Conservation (phyloP, 768 basidiomycete genomes). For the Termitomyces sp. region DNA sequence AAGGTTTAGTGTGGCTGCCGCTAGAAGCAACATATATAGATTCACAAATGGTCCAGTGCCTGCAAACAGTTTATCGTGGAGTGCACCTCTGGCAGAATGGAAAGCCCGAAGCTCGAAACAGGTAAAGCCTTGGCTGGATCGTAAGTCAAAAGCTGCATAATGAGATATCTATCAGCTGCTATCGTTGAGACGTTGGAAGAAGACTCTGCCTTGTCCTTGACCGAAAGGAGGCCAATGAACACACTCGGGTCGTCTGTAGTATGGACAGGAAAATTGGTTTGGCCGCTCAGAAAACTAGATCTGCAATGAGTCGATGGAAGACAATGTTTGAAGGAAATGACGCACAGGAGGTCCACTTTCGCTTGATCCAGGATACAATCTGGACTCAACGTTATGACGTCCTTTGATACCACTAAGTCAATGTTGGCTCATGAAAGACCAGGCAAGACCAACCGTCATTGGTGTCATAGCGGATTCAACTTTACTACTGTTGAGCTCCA, state of each 20-base stretch:
- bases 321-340: background rate
- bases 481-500: conserved; percentile 74
- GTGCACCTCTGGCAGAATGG: conserved; percentile 83
- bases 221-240: background rate
- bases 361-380: conserved; percentile 20
- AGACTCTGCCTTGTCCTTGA: background rate
- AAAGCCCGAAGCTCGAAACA: conserved; percentile 70
- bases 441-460: conserved; percentile 44
- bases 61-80: conserved; percentile 93
- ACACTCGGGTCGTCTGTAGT: background rate
- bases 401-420: conserved; percentile 38
- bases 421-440: background rate
- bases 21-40: background rate
- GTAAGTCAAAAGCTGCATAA: conserved; percentile 70
- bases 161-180: background rate
- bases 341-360: background rate
- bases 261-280: background rate
- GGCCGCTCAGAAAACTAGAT: background rate
- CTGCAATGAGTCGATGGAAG: background rate
- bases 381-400: conserved; percentile 72
- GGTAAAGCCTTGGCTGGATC: conserved; percentile 75
- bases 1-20: background rate
- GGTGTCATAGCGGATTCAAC: conserved; percentile 81
- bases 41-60: conserved; percentile 87
- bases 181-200: background rate